Conservation (phyloP, 2,329 filamentous ascomycete species). For the Aspergillus sp. region DNA sequence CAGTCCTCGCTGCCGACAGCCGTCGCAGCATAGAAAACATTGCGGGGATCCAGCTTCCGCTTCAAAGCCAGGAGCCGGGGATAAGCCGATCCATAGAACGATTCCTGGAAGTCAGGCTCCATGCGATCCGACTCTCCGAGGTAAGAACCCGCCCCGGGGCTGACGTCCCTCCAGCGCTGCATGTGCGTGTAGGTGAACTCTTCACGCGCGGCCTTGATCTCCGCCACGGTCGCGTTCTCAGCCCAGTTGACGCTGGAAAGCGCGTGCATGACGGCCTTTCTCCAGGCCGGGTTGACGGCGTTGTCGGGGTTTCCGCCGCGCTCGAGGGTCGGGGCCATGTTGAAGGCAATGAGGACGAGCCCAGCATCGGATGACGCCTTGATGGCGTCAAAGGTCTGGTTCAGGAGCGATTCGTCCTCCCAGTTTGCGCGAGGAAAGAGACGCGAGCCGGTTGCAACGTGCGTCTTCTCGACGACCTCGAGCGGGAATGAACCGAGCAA, state of each 20-base stretch:
- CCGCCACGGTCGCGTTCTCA: neutral
- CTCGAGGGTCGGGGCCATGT: slow-evolving; percentile 2
- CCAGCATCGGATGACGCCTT: slow-evolving; percentile 8
- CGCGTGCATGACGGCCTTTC: slow-evolving; percentile 8
- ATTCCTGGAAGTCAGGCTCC: slow-evolving; percentile 9
- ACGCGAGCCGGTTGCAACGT: slow-evolving; percentile 35
- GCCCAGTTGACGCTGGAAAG: slow-evolving; percentile 10
- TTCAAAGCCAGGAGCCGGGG: neutral
- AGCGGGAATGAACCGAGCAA: slow-evolving; percentile 36
- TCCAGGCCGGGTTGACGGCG: slow-evolving; percentile 13
- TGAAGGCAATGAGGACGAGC: slow-evolving; percentile 7
- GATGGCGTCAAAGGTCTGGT: slow-evolving; percentile 34
- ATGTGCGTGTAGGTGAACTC: slow-evolving; percentile 3
- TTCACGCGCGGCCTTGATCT: neutral
- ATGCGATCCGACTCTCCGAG: slow-evolving; percentile 7
- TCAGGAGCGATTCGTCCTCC: slow-evolving; percentile 30
- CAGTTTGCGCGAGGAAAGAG: slow-evolving; percentile 43
- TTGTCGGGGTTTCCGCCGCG: slow-evolving; percentile 5
- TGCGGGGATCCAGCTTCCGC: slow-evolving; percentile 6
- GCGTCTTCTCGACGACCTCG: slow-evolving; percentile 26
- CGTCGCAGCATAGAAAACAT: slow-evolving; percentile 9
- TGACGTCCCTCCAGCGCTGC: slow-evolving; percentile 12
- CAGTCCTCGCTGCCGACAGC: slow-evolving; percentile 17
- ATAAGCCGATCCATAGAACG: slow-evolving; percentile 12
- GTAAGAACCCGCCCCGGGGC: neutral